Base-by-base conservation (phyloP, 352 stramenopile genomes). In the Phytophthora foliorum region DNA sequence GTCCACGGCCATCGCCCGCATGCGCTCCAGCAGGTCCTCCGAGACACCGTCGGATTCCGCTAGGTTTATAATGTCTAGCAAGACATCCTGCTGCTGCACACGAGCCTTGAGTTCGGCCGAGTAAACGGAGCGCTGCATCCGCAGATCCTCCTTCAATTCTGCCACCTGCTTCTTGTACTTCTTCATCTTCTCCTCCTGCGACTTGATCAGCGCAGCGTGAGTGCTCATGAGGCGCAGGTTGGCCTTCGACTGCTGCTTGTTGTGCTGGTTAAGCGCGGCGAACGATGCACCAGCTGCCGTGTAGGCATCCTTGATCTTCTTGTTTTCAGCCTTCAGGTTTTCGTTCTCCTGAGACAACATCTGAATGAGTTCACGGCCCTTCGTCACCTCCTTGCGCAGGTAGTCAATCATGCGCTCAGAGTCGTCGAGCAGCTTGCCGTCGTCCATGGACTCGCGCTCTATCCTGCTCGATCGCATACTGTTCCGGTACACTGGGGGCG, bases 281-380 rank as follows among this genome's bases (percentile, higher is more conserved):
- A 98, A 98, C 5, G 92, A 97, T 45, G 89, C 90, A n/a, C 91
- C 89, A 6, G 94, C 92, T 57, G 91, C 92, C 13, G 90, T 96
- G 79, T 98, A 98, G 3, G 94, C 92, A 75, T 98, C 92, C 75
- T 98, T 93, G n/a, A 96, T 86, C 57, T 92, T 92, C 66, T 93
- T 93, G 81, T 94, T 94, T 65, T 96, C 88, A 1, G 78, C 72
- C 67, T 94, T 94, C n/a, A 96, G 77, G 31, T 84, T 85, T 56
- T 94, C 88, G 45, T 95, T 94, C 52, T 96, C 89, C 39, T 86
- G 72, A 9, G 77, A 85, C 38, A 94, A 54, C 11, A 76, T 68
- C 17, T 89, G 76, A 49, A 93, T 85, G 8, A 92, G 52, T 13
- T 95, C 86, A 34, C 89, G 84, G 27, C 74, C 78, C 64, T 96